phyloP scores from a whole-genome alignment of 176 grass and related monocot species.

The Musa acuminata region DNA sequence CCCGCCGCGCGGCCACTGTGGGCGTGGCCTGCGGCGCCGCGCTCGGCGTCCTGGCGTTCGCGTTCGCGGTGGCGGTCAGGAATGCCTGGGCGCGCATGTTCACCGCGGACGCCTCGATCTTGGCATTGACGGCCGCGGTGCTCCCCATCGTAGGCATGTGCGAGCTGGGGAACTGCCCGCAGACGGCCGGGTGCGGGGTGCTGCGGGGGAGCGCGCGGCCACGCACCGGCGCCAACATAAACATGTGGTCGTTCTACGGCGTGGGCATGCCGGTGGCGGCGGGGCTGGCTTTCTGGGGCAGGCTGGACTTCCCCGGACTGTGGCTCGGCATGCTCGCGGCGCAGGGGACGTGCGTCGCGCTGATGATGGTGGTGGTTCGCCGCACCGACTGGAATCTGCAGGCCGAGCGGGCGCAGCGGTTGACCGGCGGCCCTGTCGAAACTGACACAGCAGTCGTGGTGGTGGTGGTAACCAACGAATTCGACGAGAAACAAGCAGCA shows the following conservation, averaged over 20 bases:
- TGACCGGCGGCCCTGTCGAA: constrained; percentile 30
- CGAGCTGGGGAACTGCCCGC: constrained; percentile 83
- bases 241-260: constrained; percentile 71
- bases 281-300: constrained; percentile 45
- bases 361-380: constrained; percentile 59
- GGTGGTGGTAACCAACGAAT: neutral
- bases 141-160: constrained; percentile 56
- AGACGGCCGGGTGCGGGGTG: constrained; percentile 74
- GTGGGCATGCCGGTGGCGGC: constrained; percentile 71
- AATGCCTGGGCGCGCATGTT: constrained; percentile 53
- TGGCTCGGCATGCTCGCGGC: constrained; percentile 82
- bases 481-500: neutral
- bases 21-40: constrained; percentile 43
- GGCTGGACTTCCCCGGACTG: constrained; percentile 60
- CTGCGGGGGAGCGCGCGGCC: constrained; percentile 75
- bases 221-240: constrained; percentile 50
- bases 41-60: constrained; percentile 53
- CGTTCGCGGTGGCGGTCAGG: constrained; percentile 49
- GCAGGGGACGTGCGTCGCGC: constrained; percentile 61
- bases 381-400: constrained; percentile 60
- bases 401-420: constrained; percentile 48
- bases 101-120: constrained; percentile 49
- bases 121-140: constrained; percentile 34
- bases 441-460: neutral
- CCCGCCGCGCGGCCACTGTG: constrained; percentile 50